Base-by-base conservation (phyloP, 257 asterid genomes). In the Solanum peruvianum region DNA sequence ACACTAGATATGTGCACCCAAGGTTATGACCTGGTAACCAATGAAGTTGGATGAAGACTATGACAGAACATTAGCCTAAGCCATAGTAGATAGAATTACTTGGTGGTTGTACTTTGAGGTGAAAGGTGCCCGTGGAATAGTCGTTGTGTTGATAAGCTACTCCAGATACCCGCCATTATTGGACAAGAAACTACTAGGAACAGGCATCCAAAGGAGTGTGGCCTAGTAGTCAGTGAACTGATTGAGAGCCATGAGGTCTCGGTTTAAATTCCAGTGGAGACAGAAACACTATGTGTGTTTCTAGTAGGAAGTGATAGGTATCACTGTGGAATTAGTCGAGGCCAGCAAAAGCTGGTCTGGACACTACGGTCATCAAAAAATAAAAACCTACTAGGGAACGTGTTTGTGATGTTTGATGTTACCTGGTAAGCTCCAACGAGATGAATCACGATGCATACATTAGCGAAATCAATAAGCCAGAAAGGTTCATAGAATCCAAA, bases 361-460 rank as follows among this genome's bases (percentile, higher is more conserved):
- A 64, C 33, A 64, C 9, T 15, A 64, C 4, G 9, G 31, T 64
- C 70, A n/a, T 64, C 71, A n/a, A 64, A 64, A 62, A 62, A 62
- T 11, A 64, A 25, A 64, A 64, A 64, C 6, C 10, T 78, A 45
- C 11, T 8, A 45, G 78, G n/a, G 78, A 35, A 7, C 13, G 1
- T 85, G 44, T 39, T 27, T 62, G 20, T 31, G 77, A 33, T 47
- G 35, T 83, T 20, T 3, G 29, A 70, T 45, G 7, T 13, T 89
- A 86, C 96, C 94, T 94, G 95, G 89, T 95, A 95, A 81, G 98
- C 96, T 56, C 98, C 95, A 14, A 94, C 14, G 23, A 95, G 95
- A 84, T 95, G 98, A 29, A 95, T 81, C 18, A 89, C 92, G 10
- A 93, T 95, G 94, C 92, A 93, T 6, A 91, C 27, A 11, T 95